Conservation (phyloP, 2,329 filamentous ascomycete species). For the Westerdykella aurantiaca region DNA sequence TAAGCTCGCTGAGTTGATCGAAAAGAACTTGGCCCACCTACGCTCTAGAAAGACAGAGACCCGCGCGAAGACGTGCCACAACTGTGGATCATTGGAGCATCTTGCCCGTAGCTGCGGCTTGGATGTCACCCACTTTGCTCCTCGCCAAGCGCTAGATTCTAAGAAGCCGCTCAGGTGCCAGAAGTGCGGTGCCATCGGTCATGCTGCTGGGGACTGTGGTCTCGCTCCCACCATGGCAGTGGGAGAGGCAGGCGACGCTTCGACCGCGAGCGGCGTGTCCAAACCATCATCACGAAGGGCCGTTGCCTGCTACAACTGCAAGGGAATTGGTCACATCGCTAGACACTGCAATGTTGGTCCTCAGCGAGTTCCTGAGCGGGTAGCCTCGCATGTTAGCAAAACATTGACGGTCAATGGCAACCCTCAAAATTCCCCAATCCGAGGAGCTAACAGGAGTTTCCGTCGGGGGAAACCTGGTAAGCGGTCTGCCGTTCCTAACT, state of each 20-base stretch:
- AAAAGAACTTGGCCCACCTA: no score
- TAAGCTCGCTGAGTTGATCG: no score
- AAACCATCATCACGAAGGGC: neutral
- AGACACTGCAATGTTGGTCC: constrained; percentile 5
- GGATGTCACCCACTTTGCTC: no score
- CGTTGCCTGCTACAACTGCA: constrained; percentile 9
- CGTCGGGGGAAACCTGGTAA: constrained; percentile 2
- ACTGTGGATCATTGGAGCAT: no score
- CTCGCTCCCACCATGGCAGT: neutral
- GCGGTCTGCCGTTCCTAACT: neutral
- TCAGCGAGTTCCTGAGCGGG: neutral
- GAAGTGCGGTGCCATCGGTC: constrained; percentile 4
- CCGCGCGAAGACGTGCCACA: no score
- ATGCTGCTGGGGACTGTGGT: constrained; percentile 6
- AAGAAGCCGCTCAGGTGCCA: neutral
- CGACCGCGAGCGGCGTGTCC: neutral
- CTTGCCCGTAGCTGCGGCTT: no score
- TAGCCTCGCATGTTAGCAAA: neutral
- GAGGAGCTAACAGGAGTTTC: constrained; percentile 4
- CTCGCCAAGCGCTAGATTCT: no score
- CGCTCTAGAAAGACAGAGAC: no score
- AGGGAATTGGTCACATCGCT: constrained; percentile 6
- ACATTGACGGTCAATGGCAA: neutral
- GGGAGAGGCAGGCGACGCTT: neutral
- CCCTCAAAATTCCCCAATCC: neutral